These are phyloP conservation scores for Mrakiaceae sp. DNA, from an alignment of 1,284 basidiomycete species.

Conservation along the genomic window DNA sequence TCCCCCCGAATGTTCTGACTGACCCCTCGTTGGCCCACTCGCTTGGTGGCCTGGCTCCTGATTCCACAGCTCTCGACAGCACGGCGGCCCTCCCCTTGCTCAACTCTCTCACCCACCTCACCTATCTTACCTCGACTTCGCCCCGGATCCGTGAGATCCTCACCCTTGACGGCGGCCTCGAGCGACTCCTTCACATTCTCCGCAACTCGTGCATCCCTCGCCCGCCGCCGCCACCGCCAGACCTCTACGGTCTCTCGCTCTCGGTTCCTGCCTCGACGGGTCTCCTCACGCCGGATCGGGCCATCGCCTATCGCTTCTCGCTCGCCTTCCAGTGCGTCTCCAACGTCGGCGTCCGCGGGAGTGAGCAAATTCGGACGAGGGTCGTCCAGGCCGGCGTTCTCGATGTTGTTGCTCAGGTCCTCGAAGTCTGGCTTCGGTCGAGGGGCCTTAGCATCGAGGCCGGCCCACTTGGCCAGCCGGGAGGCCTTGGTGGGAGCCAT, in stretches of 20 bases:
- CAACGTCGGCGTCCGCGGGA: slow-evolving; percentile 95
- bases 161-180: slow-evolving; percentile 92
- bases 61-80: slow-evolving; percentile 71
- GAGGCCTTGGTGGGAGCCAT: too few species aligned
- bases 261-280: slow-evolving; percentile 35
- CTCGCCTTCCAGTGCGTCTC: slow-evolving; percentile 95
- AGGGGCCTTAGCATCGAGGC: slow-evolving; percentile 47
- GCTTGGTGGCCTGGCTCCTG: neutral
- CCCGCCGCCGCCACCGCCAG: slow-evolving; percentile 26
- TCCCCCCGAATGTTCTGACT: too few species aligned
- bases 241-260: slow-evolving; percentile 35
- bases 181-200: slow-evolving; percentile 86
- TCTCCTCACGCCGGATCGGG: slow-evolving; percentile 53
- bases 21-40: too few species aligned
- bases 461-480: slow-evolving; percentile 27
- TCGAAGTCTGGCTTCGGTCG: slow-evolving; percentile 81
- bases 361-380: slow-evolving; percentile 76
- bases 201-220: slow-evolving; percentile 55
- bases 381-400: slow-evolving; percentile 95
- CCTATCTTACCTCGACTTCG: slow-evolving; percentile 93
- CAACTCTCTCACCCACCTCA: slow-evolving; percentile 93
- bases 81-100: slow-evolving; percentile 81
- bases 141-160: slow-evolving; percentile 97
- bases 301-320: slow-evolving; percentile 72
- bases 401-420: slow-evolving; percentile 84